These are phyloP conservation scores for Apostasia shenzhenica DNA, from an alignment of 106 monocot species.

Conservation along the genomic window DNA sequence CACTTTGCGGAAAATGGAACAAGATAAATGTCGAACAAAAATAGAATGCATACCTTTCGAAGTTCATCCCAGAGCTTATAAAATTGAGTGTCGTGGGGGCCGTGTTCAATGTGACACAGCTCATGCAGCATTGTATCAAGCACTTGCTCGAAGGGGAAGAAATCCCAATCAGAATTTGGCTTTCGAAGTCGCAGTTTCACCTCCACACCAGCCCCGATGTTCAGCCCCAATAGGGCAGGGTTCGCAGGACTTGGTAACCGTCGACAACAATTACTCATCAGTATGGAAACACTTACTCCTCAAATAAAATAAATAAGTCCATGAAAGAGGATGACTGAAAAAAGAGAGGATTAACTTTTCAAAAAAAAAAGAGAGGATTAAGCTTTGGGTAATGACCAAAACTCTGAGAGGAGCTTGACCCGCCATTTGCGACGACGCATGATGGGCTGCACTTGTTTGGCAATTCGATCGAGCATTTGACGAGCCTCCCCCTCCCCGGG, in stretches of 20 bases:
- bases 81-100: conserved; percentile 76
- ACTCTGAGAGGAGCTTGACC: conserved; percentile 91
- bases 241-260: conserved; percentile 36
- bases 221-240: conserved; percentile 67
- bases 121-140: conserved; percentile 98
- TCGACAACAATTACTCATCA: background rate
- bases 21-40: background rate
- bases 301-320: background rate
- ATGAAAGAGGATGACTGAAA: background rate
- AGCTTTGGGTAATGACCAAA: conserved; percentile 39
- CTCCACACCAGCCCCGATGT: conserved; percentile 52
- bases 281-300: background rate
- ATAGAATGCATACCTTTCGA: conserved; percentile 40
- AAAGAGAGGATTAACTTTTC: background rate
- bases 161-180: conserved; percentile 58
- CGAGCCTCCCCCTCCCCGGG: conserved; percentile 66
- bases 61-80: conserved; percentile 98
- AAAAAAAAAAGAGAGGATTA: background rate
- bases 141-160: conserved; percentile 84
- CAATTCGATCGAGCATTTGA: conserved; percentile 58
- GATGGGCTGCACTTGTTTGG: conserved; percentile 95
- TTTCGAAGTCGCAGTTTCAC: conserved; percentile 78
- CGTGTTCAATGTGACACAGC: conserved; percentile 73
- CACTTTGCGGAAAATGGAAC: too few species aligned
- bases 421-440: conserved; percentile 79